Percentiles rank a stretch among this genome's conserved stretches.
Evolutionary conservation across 2,329 filamentous ascomycete genomes (phyloP).

Genomic region (Claviceps purpurea): DNA sequence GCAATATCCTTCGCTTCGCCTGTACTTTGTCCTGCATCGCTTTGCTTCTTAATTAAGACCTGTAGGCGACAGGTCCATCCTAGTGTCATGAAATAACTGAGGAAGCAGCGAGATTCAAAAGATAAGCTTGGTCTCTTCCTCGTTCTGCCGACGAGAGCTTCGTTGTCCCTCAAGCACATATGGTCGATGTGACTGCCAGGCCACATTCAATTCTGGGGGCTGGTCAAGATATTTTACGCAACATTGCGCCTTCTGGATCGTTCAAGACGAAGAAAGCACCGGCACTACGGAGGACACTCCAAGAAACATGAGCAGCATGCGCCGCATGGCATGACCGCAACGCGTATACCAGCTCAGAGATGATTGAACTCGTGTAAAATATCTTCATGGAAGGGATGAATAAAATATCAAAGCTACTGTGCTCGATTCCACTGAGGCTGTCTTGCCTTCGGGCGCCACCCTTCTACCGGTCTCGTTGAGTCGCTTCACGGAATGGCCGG

Average conservation of each 20-base stretch:
- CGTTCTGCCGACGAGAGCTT: too few species aligned
- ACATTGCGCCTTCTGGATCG: not conserved
- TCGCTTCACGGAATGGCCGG: not conserved
- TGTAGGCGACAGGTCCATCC: not conserved
- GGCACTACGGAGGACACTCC: not conserved
- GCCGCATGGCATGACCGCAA: not conserved
- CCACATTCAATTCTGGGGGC: not conserved
- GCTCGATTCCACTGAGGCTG: too few species aligned
- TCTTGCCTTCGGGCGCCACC: too few species aligned
- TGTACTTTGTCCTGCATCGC: not conserved
- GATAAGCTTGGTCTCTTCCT: not conserved
- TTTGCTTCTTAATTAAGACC: not conserved
- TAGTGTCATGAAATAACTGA: not conserved
- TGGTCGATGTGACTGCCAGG: too few species aligned
- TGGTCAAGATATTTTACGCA: not conserved
- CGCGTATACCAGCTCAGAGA: not conserved
- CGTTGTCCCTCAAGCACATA: too few species aligned
- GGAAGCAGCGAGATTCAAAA: not conserved
- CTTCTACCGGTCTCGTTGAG: not conserved
- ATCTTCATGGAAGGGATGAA: not conserved
- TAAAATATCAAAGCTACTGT: not conserved
- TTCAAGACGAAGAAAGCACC: not conserved
- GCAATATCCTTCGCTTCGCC: not conserved
- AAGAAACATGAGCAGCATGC: not conserved
- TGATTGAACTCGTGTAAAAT: not conserved